Conservation (phyloP, 2,329 filamentous ascomycete species). For the Neonectria hederae region DNA sequence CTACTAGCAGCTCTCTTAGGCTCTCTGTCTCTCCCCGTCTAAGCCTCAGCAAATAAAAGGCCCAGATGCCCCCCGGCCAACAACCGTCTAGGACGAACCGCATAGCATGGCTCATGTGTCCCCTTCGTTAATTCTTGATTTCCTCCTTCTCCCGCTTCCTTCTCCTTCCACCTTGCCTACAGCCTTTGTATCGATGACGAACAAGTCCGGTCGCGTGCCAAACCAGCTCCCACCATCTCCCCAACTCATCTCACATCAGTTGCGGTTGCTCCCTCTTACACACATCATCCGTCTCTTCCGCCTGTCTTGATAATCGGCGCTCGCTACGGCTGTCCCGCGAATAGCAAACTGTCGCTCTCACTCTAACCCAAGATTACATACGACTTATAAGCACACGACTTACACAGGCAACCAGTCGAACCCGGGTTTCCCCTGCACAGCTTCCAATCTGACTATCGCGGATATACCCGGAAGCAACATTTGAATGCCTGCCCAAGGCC, state of each 20-base stretch:
- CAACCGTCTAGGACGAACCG: conserved; percentile 6
- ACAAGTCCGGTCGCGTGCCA: conserved; percentile 31
- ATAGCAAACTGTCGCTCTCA: conserved; percentile 10
- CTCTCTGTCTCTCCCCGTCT: conserved; percentile 16
- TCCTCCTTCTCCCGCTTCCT: conserved; percentile 7
- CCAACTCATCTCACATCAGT: conserved; percentile 25
- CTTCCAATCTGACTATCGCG: not conserved
- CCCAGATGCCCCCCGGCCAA: conserved; percentile 7
- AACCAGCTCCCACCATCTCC: conserved; percentile 23
- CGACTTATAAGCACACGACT: conserved; percentile 14
- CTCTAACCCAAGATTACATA: conserved; percentile 11
- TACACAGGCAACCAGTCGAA: not conserved
- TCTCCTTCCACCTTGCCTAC: conserved; percentile 17
- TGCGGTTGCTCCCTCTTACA: conserved; percentile 22
- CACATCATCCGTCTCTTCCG: conserved; percentile 22
- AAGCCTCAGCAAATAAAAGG: conserved; percentile 13
- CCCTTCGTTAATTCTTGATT: conserved; percentile 9
- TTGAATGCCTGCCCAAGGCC: not conserved
- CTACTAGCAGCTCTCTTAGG: conserved; percentile 22
- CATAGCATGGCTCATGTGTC: conserved; percentile 27
- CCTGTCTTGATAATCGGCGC: conserved; percentile 6
- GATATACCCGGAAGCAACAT: not conserved
- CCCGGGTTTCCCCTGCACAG: not conserved
- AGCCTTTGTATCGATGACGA: conserved; percentile 23
- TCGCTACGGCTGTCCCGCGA: not conserved